phyloP scores from a whole-genome alignment of 2,329 filamentous ascomycete species.

The Trichoderma oligosporum region DNA sequence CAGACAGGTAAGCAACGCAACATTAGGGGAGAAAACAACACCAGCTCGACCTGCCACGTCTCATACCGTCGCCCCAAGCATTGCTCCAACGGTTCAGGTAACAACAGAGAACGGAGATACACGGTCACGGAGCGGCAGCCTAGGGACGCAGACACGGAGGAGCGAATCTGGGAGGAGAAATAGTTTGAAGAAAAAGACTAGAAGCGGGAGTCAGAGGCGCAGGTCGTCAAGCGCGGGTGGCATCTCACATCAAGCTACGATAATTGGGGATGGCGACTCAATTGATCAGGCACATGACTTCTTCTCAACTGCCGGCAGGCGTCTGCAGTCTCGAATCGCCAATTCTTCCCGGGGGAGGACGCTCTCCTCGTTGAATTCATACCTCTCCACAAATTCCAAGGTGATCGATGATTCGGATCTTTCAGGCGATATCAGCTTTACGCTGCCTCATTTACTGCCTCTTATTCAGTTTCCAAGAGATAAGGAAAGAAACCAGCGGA shows the following conservation, averaged over 20 bases:
- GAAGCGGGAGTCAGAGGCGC: constrained; percentile 46
- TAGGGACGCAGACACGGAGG: constrained; percentile 33
- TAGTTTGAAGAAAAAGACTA: constrained; percentile 52
- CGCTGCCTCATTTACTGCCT: constrained; percentile 47
- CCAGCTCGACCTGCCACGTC: constrained; percentile 37
- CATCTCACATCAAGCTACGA: constrained; percentile 37
- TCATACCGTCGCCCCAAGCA: constrained; percentile 42
- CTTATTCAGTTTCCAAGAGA: constrained; percentile 53
- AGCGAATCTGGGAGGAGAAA: constrained; percentile 48
- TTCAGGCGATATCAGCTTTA: constrained; percentile 39
- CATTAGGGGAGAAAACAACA: constrained; percentile 35
- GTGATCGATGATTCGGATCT: constrained; percentile 40
- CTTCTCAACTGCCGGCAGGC: constrained; percentile 42
- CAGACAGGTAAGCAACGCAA: constrained; percentile 37
- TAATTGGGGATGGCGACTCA: constrained; percentile 51
- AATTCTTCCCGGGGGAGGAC: constrained; percentile 43
- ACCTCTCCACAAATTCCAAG: constrained; percentile 40
- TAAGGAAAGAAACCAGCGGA: constrained; percentile 48
- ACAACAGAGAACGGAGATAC: constrained; percentile 58
- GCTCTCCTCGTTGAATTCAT: constrained; percentile 44
- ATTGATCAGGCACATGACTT: constrained; percentile 40
- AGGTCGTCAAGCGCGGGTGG: constrained; percentile 44
- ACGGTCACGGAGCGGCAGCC: constrained; percentile 36
- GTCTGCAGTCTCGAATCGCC: constrained; percentile 36
- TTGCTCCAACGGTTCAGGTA: constrained; percentile 65